Base-by-base conservation (phyloP, 257 asterid species). In the Anisodus acutangulus region DNA sequence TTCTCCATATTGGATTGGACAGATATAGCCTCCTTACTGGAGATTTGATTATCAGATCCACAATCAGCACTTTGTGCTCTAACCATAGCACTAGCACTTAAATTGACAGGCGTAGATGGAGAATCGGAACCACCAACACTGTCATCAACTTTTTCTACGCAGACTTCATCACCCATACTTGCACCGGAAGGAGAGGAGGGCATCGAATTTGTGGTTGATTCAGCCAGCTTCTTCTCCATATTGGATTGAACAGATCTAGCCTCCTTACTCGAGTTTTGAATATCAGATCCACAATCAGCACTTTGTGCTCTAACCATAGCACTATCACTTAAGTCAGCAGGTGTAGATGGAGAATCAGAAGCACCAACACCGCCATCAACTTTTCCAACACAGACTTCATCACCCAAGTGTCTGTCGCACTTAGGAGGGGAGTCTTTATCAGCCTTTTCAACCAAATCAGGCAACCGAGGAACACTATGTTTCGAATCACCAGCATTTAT, bases 241-340 rank as follows among this genome's bases (percentile, higher is more conserved):
- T 43, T 35, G 8, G 62, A 81, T 62, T 95, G 98, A 89, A 93
- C 98, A 78, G 97, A 81, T 89, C 93, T 90, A 84, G 98, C 72
- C 84, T 81, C 72, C 84, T 62, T 47, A 81, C 62, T 45, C 22
- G 49, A 45, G 26, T 51, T 59, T 45, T 45, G 26, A 26, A 49
- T 81, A 39, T 62, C 62, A 8, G n/a, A 66, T 19, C 62, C 84
- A 51, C 81, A 26, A 26, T 76, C 26, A 76, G 63, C 45, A 76
- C 64, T 53, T 51, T 26, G 47, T 76, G 62, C 57, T 78, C 64
- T 53, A 78, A 49, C 63, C 47, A 76, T 26, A 53, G 81, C 81
- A 78, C 81, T 53, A 7, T 53, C 81, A 78, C 81, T 51, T 53
- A 53, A 13, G 53, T 53, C 64, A 8, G 26, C 26, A 78, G 81